Base-by-base conservation (phyloP, 2,329 filamentous ascomycete species). In the Chaetomiaceae sp. region DNA sequence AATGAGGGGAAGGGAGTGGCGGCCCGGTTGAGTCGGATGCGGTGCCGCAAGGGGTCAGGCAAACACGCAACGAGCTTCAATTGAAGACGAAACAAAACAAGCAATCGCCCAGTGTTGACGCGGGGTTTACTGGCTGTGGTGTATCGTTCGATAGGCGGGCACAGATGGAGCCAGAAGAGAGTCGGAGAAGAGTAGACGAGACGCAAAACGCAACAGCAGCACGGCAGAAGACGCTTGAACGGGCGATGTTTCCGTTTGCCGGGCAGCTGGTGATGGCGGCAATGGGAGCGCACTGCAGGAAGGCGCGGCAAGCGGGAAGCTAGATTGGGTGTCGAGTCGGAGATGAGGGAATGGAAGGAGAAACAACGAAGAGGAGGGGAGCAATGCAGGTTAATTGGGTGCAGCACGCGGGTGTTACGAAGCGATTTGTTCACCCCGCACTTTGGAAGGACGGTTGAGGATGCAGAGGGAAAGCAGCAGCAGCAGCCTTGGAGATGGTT, bases 381-480 rank as follows among this genome's bases (percentile, higher is more conserved):
- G 54, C 46, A 16, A 43, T 42, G 55, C 50, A 41, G 59, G 49
- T 45, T 61, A 60, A 61, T 61, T 61, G 59, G 59, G 38, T 36
- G 46, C 25, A 44, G 25, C n/a, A 49, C 30, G 40, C 37, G 44
- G 48, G 27, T 47, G 55, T 37, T 34, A 54, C 55, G 33, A 48
- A 50, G 51, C 36, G 40, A 36, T 29, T 34, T 41, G 33, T 45
- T 49, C 56, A 61, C 59, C 59, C 59, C 59, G 59, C 60, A 62
- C 59, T 58, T 57, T 54, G 13, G n/a, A 36, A 16, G 42, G 18
- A 30, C n/a, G 33, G 48, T 43, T 44, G 43, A 27, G 21, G 38
- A 43, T 51, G 53, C 53, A 37, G 46, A 23, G 25, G 42, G 38
- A 27, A 27, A 46, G n/a, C n/a, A 54, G 36, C 46, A 46, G 37